Conservation (phyloP, 306 rosid genomes). For the Ceratonia siliqua region DNA sequence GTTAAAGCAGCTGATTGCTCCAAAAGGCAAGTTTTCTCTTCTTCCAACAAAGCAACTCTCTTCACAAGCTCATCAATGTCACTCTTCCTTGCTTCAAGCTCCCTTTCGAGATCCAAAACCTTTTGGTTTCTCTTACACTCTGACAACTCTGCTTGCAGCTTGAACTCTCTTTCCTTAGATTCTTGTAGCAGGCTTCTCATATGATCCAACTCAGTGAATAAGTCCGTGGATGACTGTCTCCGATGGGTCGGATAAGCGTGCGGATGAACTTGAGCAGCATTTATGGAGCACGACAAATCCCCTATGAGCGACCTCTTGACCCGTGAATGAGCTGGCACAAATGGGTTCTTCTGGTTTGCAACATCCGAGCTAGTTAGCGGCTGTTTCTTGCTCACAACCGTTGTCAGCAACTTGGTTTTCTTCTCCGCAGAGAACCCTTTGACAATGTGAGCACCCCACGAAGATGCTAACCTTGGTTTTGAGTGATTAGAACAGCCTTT, state of each 20-base stretch:
- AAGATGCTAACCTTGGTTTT: constrained; percentile 65
- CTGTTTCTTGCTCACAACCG: constrained; percentile 48
- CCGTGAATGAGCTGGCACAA: constrained; percentile 61
- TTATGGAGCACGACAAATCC: constrained; percentile 71
- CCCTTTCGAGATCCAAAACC: constrained; percentile 48
- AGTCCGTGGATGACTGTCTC: constrained; percentile 89
- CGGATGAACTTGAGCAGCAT: constrained; percentile 70
- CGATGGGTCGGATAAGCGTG: constrained; percentile 64
- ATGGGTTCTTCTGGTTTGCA: constrained; percentile 49
- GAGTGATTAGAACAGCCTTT: constrained; percentile 53
- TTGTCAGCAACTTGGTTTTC: constrained; percentile 51
- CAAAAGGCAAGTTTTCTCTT: constrained; percentile 55
- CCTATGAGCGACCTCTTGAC: constrained; percentile 81
- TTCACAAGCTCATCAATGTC: constrained; percentile 60
- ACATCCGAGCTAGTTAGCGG: constrained; percentile 51
- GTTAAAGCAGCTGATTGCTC: constrained; percentile 52
- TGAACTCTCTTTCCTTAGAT: constrained; percentile 78
- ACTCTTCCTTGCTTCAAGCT: constrained; percentile 44
- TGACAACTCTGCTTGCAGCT: constrained; percentile 74
- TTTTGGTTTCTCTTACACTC: constrained; percentile 55
- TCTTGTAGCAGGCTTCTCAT: constrained; percentile 75
- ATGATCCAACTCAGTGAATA: constrained; percentile 87
- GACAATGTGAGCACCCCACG: constrained; percentile 95
- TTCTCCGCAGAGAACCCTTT: constrained; percentile 83
- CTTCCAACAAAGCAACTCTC: constrained; percentile 58